Base-by-base conservation (phyloP, 139 green algal species). In the Yamagishiella unicocca region DNA sequence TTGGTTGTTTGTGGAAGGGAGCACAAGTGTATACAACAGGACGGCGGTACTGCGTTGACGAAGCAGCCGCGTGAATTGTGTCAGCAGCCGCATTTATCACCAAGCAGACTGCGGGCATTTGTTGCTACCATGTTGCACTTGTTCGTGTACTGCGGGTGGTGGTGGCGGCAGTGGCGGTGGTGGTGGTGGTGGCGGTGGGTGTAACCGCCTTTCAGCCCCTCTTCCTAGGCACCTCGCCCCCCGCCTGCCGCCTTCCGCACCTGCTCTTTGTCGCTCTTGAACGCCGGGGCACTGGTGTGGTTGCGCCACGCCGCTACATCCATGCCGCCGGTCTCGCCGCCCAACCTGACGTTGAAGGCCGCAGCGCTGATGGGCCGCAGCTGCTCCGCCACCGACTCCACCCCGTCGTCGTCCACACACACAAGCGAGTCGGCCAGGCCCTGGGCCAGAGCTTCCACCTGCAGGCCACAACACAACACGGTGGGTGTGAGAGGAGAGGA, bases 391-490 rank as follows among this genome's bases (percentile, higher is more conserved):
- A 87, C 33, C 64, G 8, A 6, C 45, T 31, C 81, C 64, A 68
- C 64, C 14, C 66, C 55, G 1, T 67, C 46, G 10, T 67, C 62
- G 7, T 77, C 27, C 31, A 67, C 62, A 4, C 1, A 33, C 1
- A 43, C n/a, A 42, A 87, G 67, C 35, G 67, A 33, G 40, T 87
- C 82, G 1, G 67, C 50, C 35, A 87, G 66, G 27, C 82, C 82
- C 67, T 80, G 46, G 4, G 82, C 82, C 67, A 87, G 67, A 3
- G 82, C 82, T 25, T 53, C 67, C 22, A 87, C 81, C 81, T 87
- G 81, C n/a, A 29, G 31, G 29, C 61, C 25, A 8, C 24, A 17
- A 70, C 45, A 53, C 61, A 27, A n/a, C n/a, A n/a, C n/a, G n/a
- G n/a, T n/a, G n/a, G n/a, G n/a, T n/a, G n/a, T n/a, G n/a, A n/a